Base-by-base conservation (phyloP, 805 yeast species). In the Saccharomyces jurei region DNA sequence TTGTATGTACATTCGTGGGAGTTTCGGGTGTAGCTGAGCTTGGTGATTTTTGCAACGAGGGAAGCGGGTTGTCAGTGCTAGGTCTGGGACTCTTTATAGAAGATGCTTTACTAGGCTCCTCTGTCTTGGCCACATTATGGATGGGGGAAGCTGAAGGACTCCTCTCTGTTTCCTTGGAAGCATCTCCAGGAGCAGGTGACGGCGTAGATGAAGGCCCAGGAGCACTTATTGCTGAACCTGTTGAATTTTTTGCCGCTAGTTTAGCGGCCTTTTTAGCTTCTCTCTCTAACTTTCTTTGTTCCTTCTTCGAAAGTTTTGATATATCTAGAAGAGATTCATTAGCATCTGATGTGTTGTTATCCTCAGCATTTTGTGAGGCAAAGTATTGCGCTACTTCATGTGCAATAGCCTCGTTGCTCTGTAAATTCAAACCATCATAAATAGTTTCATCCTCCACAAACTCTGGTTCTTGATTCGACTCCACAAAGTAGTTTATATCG, bases 361-460 rank as follows among this genome's bases (percentile, higher is more conserved):
- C 70, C 21, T 65, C 70, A n/a, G 60, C 60, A 47, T 50, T 58
- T 53, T 67, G 69, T 3, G 65, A 56, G 0, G 70, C 69, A 57
- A 67, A 69, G 22, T 64, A 66, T 49, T 68, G 76, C 41, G 80
- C 81, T 29, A 76, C 77, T 53, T 77, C 80, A 36, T 78, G 81
- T 27, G 78, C 80, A 36, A 78, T 80, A 41, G 79, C 70, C 48
- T 81, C 82, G 51, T 71, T 69, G 5, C 82, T 85, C 56, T 80
- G 85, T 49, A 92, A 76, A 54, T 85, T 87, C 55, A 92, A 76
- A 52, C 81, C 84, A 59, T 92, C 98, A 71, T 92, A 92, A 59
- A 92, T 83, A n/a, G 89, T 89, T 64, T 91, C 97, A 70, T 92
- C 96, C 65, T 89, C 97, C 32, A 91, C 84, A 68, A 90, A 92